Conservation (phyloP, 305 asterid genomes). For the Plantago lanceolata region DNA sequence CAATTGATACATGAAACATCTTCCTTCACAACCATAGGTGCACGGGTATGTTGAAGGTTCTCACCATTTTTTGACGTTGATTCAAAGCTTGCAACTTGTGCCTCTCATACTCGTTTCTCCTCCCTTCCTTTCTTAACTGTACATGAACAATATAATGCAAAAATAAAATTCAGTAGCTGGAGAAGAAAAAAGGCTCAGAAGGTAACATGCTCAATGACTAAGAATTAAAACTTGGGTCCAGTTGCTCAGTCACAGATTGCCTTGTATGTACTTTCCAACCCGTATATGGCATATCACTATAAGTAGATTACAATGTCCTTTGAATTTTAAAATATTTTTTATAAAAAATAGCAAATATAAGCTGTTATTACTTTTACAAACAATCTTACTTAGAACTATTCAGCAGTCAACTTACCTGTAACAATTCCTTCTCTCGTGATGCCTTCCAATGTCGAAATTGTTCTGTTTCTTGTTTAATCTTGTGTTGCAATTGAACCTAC, state of each 20-base stretch:
- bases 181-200: constrained; percentile 4
- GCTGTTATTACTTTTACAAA: no score
- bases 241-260: not conserved
- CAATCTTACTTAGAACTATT: not conserved
- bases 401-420: constrained; percentile 54
- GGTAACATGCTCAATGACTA: not conserved
- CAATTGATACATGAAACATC: not conserved
- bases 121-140: constrained; percentile 96
- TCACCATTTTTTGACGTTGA: constrained; percentile 96
- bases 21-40: not conserved
- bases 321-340: not conserved
- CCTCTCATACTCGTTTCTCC: constrained; percentile 95
- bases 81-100: constrained; percentile 93
- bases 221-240: not conserved
- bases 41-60: constrained; percentile 24
- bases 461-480: constrained; percentile 96
- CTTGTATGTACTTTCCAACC: no score
- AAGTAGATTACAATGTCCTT: not conserved
- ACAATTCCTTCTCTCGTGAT: constrained; percentile 86
- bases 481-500: constrained; percentile 93
- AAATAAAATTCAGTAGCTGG: constrained; percentile 16
- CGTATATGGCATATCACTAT: not conserved
- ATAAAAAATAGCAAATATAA: no score
- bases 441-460: constrained; percentile 99
- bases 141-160: constrained; percentile 13